phyloP scores from a whole-genome alignment of 495 filamentous ascomycete species.

The Aspergillus hancockii region DNA sequence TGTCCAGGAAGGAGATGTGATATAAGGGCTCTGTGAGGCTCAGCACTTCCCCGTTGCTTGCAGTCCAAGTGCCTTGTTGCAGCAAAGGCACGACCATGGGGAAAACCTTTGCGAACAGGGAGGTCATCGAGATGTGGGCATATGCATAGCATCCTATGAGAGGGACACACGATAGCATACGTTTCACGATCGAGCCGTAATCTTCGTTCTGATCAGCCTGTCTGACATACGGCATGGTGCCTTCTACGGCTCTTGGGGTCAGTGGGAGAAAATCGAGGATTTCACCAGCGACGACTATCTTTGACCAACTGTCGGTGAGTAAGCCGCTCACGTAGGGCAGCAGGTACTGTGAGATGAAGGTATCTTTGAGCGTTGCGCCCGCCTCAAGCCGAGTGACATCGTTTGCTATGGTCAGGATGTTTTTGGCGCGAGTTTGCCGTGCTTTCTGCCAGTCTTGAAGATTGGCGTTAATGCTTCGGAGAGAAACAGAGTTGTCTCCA shows the following conservation, averaged over 20 bases:
- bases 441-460: constrained; percentile 6
- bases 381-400: neutral
- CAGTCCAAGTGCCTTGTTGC: constrained; percentile 5
- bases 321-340: neutral
- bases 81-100: neutral
- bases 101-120: neutral
- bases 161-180: constrained; percentile 10
- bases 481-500: neutral
- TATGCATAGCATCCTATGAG: constrained; percentile 2
- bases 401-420: neutral
- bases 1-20: constrained; percentile 11
- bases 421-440: constrained; percentile 2
- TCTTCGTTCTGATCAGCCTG: neutral
- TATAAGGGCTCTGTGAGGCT: neutral
- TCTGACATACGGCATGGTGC: constrained; percentile 10
- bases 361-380: neutral
- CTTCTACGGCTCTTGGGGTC: neutral
- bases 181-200: neutral
- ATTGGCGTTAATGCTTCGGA: neutral
- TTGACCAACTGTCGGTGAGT: neutral
- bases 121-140: constrained; percentile 6
- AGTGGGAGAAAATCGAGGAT: constrained; percentile 9
- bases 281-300: neutral
- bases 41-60: constrained; percentile 13
- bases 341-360: constrained; percentile 1